A percentile compares a stretch with the other conserved stretches of the same genome.
These are phyloP conservation scores for Curvularia verruculosa DNA, from an alignment of 2,329 filamentous ascomycete genomes.

Conservation along the genomic window DNA sequence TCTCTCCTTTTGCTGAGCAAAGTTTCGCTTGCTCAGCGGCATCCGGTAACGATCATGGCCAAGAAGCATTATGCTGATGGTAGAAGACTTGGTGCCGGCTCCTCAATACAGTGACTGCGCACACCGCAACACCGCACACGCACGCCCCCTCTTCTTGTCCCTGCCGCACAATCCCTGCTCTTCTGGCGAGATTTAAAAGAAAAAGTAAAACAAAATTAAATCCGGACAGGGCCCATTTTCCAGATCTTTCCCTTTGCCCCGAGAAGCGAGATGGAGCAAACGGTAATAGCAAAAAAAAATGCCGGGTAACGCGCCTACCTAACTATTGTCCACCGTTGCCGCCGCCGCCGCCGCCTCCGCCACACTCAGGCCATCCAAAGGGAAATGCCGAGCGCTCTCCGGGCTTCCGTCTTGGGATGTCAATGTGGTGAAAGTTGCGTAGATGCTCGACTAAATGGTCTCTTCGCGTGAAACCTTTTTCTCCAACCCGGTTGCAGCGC, in stretches of 20 bases:
- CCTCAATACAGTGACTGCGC: background rate
- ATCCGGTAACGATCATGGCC: background rate
- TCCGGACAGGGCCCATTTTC: background rate
- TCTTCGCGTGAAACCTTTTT: slow-evolving; percentile 60
- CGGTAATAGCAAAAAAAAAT: background rate
- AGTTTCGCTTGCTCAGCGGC: background rate
- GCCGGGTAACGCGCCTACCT: background rate
- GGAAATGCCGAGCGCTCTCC: slow-evolving; percentile 42
- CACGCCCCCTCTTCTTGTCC: no score
- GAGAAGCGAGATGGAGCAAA: background rate
- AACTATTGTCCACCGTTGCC: background rate
- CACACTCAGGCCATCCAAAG: slow-evolving; percentile 29
- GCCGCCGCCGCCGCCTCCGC: slow-evolving; percentile 7
- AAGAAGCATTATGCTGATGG: background rate
- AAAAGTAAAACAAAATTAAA: background rate
- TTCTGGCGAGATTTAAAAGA: background rate
- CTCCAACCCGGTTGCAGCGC: slow-evolving; percentile 39
- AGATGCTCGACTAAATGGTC: slow-evolving; percentile 66
- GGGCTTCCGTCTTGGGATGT: slow-evolving; percentile 50
- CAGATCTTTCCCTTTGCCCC: background rate
- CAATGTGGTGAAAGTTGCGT: slow-evolving; percentile 60
- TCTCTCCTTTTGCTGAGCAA: background rate
- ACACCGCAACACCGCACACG: background rate
- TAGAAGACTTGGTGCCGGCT: background rate
- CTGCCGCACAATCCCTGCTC: background rate